Evolutionary conservation across 2,329 filamentous ascomycete species (phyloP).

Genomic region (Aureobasidium sp.): DNA sequence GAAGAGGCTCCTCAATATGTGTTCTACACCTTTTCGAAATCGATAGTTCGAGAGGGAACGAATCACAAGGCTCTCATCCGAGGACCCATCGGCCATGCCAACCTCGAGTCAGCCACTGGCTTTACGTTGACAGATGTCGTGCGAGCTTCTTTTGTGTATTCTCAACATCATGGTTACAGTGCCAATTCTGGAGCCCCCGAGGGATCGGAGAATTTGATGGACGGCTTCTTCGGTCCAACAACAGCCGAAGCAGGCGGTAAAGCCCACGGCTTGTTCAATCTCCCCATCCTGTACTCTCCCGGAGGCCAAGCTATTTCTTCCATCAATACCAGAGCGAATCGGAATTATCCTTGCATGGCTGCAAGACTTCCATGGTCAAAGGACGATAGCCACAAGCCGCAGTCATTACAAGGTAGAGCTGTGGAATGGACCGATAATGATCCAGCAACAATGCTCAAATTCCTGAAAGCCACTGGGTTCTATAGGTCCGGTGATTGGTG

Average conservation of each 20-base stretch:
- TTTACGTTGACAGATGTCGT: neutral
- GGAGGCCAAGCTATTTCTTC: neutral
- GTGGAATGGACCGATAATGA: neutral
- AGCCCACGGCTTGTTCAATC: neutral
- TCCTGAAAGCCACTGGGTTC: neutral
- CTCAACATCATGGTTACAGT: neutral
- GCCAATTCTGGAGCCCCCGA: neutral
- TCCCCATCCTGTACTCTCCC: neutral
- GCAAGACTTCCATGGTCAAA: neutral
- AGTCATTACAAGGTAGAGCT: too few species aligned
- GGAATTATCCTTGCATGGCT: constrained; percentile 1
- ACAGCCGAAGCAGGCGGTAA: neutral
- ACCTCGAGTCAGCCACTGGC: neutral
- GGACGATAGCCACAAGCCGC: too few species aligned
- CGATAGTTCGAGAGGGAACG: neutral
- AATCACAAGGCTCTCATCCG: neutral
- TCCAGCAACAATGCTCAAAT: neutral
- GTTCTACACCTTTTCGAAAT: neutral
- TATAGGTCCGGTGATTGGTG: neutral
- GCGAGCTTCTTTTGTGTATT: neutral
- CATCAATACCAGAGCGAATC: neutral
- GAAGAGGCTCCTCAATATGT: neutral
- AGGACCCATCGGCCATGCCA: neutral
- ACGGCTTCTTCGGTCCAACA: neutral
- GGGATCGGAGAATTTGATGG: neutral